Base-by-base conservation (phyloP, 805 yeast species). In the Groenewaldozyma tartarivorans region DNA sequence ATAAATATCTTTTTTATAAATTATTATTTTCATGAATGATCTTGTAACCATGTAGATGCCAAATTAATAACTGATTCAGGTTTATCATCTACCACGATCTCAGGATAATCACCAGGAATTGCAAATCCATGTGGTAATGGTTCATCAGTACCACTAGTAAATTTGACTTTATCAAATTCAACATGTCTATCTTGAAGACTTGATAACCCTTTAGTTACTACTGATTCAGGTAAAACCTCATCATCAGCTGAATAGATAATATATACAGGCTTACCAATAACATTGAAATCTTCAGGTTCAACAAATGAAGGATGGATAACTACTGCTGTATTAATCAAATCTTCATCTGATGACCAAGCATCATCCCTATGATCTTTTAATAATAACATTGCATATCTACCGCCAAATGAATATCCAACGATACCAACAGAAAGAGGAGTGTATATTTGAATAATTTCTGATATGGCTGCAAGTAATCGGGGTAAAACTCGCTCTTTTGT, bases 101-200 rank as follows among this genome's bases (percentile, higher is more conserved):
- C 56, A 2, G 61, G 52, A 42, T 64, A 64, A 40, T 64, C 69
- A 4, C 68, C 67, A 33, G 63, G 60, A 21, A 64, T 64, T 2
- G 63, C 66, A 52, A 64, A 64, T 2, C 69, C 68, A 48, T 64
- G 68, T 3, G 69, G 69, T n/a, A 63, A 46, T 2, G 66, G 66
- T 5, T 57, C 46, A 5, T 40, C 56, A 17, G 42, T 36, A 45
- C 33, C 47, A 38, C 48, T 50, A 9, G 45, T 50, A 32, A 48
- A 46, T 16, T 38, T 45, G 16, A 44, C 37, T 18, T 40, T 38
- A 9, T 50, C 48, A 19, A 40, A 39, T 16, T 45, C 45, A 17
- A 52, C 43, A 7, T 38, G 35, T 15, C 45, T 33, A 15, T 46
- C 45, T 27, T 44, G 38, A 17, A 50, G 30, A 9, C 20, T 26